Percentiles rank a stretch among this genome's conserved stretches.
Conservation (phyloP, 177 flowering plant genomes). For the Viscum album region DNA sequence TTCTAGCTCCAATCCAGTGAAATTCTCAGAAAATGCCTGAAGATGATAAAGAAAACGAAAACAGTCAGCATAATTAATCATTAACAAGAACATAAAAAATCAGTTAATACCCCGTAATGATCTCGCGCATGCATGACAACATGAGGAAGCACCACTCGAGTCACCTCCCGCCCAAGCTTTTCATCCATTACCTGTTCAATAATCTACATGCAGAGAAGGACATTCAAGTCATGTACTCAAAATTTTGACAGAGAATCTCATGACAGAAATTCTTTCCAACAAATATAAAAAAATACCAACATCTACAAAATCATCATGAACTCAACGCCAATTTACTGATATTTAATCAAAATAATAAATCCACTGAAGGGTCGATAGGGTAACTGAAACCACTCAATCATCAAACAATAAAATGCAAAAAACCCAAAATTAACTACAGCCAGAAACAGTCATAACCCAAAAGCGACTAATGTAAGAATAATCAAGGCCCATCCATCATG, state of each 20-base stretch:
- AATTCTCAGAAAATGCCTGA: constrained; percentile 88
- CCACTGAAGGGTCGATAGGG: too few species aligned
- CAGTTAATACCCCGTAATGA: constrained; percentile 67
- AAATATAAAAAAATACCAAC: too few species aligned
- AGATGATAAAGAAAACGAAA: background rate
- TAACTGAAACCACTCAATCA: background rate
- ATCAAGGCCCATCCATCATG: too few species aligned
- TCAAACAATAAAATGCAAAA: too few species aligned
- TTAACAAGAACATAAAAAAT: background rate
- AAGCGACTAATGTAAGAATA: too few species aligned
- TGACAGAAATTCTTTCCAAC: background rate
- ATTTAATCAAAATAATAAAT: too few species aligned
- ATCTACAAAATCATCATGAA: too few species aligned
- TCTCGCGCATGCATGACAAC: constrained; percentile 88
- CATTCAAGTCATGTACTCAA: background rate
- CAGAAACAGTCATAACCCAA: too few species aligned
- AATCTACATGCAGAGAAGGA: constrained; percentile 40
- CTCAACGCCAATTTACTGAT: too few species aligned
- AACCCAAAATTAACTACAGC: too few species aligned
- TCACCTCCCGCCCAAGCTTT: constrained; percentile 84
- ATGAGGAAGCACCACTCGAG: constrained; percentile 93
- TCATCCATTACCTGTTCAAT: constrained; percentile 77
- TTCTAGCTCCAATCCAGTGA: constrained; percentile 94
- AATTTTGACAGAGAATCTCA: background rate
- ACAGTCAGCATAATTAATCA: too few species aligned